Evolutionary conservation across 331 rosid genomes (phyloP).

Genomic region (Erythrophleum ivorense): DNA sequence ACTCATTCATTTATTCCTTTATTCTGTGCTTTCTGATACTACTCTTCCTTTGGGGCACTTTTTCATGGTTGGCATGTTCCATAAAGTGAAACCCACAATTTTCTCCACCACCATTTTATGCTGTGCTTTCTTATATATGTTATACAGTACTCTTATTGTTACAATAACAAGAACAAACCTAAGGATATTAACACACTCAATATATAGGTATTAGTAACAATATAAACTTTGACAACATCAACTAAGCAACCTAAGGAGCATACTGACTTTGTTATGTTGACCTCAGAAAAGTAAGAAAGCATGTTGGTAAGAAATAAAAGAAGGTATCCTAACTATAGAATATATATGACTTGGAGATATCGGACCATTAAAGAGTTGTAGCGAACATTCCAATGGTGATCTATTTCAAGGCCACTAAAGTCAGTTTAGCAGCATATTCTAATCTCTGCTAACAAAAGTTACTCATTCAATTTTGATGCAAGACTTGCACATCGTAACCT

Average conservation of each 20-base stretch:
- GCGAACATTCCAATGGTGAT: constrained; percentile 37
- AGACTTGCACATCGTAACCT: too few relatives aligned
- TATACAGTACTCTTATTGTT: background rate
- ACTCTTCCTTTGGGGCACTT: background rate
- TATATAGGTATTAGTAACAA: too few relatives aligned
- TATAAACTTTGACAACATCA: too few relatives aligned
- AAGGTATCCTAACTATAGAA: too few relatives aligned
- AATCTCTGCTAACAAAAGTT: background rate
- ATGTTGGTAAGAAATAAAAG: too few relatives aligned
- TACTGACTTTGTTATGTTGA: too few relatives aligned
- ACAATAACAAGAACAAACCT: background rate
- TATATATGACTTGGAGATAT: too few relatives aligned
- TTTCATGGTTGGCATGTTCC: constrained; percentile 9
- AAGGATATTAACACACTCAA: too few relatives aligned
- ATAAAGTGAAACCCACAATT: background rate
- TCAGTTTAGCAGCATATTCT: constrained; percentile 13
- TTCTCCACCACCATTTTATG: background rate
- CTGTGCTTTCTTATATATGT: background rate
- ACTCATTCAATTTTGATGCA: too few relatives aligned
- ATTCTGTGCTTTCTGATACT: background rate
- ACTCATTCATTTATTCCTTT: background rate
- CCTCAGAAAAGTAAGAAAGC: too few relatives aligned
- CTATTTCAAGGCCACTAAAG: constrained; percentile 24
- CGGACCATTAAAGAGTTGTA: background rate
- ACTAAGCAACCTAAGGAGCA: too few relatives aligned